phyloP scores from a whole-genome alignment of 1,284 basidiomycete genomes.

The Naganishia sp. region DNA sequence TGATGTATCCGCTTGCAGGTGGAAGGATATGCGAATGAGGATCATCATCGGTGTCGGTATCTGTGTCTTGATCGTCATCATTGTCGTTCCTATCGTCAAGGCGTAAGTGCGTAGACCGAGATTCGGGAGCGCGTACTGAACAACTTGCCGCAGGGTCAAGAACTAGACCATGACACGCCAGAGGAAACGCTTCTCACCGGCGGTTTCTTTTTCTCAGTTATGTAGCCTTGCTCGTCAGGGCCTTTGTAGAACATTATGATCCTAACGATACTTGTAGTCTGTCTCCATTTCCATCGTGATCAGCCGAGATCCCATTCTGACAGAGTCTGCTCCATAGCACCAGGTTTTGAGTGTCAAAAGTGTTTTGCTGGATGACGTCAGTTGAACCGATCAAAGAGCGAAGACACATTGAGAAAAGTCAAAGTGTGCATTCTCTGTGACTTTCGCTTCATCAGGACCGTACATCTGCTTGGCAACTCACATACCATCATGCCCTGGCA shows the following conservation, averaged over 20 bases:
- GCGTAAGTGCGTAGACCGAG: slow-evolving; percentile 53
- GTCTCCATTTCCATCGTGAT: not conserved
- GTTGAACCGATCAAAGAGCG: not conserved
- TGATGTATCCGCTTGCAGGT: slow-evolving; percentile 60
- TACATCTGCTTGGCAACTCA: not conserved
- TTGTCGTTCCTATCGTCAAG: slow-evolving; percentile 88
- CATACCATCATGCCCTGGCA: slow-evolving; percentile 77
- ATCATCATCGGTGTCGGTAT: slow-evolving; percentile 75
- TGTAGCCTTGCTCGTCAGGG: not conserved
- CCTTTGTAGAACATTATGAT: slow-evolving; percentile 22
- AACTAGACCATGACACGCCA: slow-evolving; percentile 5
- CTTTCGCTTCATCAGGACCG: not conserved
- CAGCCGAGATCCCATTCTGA: not conserved
- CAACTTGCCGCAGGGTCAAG: slow-evolving; percentile 1
- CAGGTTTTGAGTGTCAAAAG: not conserved
- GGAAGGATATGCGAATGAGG: slow-evolving; percentile 89
- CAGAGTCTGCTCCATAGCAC: not conserved
- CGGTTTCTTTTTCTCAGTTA: not conserved
- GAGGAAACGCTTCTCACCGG: not conserved
- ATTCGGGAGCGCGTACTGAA: not conserved
- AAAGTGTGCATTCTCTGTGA: too few relatives aligned
- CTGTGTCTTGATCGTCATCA: slow-evolving; percentile 85
- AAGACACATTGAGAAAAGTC: not conserved
- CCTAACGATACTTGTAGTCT: slow-evolving; percentile 16
- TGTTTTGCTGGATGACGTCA: slow-evolving; percentile 7